A percentile compares a stretch with the other conserved stretches of the same genome.
Conservation (phyloP, 2,329 filamentous ascomycete species). For the Sphaerulina populicola region DNA sequence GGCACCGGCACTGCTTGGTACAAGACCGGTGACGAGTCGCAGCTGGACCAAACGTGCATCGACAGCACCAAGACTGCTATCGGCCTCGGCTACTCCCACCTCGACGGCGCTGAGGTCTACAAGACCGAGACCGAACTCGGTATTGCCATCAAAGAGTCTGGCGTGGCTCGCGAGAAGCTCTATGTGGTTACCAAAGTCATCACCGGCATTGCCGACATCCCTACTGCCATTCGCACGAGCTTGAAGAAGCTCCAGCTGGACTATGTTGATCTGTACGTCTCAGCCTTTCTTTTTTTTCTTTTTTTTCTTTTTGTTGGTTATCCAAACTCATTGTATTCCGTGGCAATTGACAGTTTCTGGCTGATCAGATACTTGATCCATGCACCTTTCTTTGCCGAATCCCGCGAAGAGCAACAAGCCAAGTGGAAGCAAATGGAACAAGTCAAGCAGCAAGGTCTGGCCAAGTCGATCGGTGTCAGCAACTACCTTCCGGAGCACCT, state of each 20-base stretch:
- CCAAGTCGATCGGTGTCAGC: constrained; percentile 55
- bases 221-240: constrained; percentile 47
- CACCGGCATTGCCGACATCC: constrained; percentile 48
- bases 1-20: constrained; percentile 65
- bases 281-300: neutral
- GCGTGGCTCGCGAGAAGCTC: constrained; percentile 41
- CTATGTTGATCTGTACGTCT: constrained; percentile 52
- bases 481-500: constrained; percentile 52
- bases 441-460: constrained; percentile 49
- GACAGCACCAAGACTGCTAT: constrained; percentile 56
- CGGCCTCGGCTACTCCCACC: constrained; percentile 59
- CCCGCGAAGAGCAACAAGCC: constrained; percentile 47
- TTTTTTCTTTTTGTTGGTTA: no score
- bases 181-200: constrained; percentile 51
- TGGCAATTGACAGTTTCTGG: neutral
- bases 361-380: constrained; percentile 48
- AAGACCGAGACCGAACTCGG: constrained; percentile 46
- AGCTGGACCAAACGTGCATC: constrained; percentile 51
- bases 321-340: no score
- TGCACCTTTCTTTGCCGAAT: constrained; percentile 50
- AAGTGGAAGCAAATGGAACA: constrained; percentile 55
- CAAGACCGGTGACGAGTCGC: constrained; percentile 41
- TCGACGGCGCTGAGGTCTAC: constrained; percentile 64
- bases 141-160: constrained; percentile 38
- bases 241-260: constrained; percentile 53